Base-by-base conservation (phyloP, 441 rosid species). In the Jatropha multifida region DNA sequence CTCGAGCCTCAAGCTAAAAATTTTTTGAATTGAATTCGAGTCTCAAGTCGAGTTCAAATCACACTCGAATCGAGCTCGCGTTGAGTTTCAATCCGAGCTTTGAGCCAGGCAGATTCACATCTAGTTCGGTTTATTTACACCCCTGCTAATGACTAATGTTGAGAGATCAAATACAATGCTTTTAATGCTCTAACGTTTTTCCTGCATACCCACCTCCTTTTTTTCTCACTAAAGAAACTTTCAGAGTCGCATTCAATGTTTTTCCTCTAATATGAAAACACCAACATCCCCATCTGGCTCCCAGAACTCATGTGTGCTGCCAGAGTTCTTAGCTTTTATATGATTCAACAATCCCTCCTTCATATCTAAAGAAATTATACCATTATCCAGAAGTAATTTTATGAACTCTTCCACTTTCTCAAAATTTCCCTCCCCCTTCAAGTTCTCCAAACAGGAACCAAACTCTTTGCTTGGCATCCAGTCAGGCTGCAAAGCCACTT, bases 361-460 rank as follows among this genome's bases (percentile, higher is more conserved):
- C 59, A 72, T 6, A 42, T 65, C 81, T 2, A 20, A 46, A 0
- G 86, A 82, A 74, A 86, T 71, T 76, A 83, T 71, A 64, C 77
- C 80, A 71, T 79, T 71, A 51, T 82, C 83, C 20, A 78, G 38
- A 1, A 81, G 82, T 46, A 81, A 65, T 73, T 81, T 82, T 69
- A 88, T 20, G 9, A 90, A 78, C 32, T 79, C 72, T 75, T 73
- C 68, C 46, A 77, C 79, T 62, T 76, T 70, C 54, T 82, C 82
- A 37, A 65, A 7, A 71, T 87, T 81, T 71, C 84, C 76, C 63
- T 75, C 63, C 41, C 61, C 78, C 76, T 81, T 83, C 9, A 85
- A 75, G 80, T 79, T 79, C 32, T 78, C 85, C 54, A 88, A 67
- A 80, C 80, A 85, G 54, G 77, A 76, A 49, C 81, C 73, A 88